These are phyloP conservation scores for Flueggea neowawraea DNA, from an alignment of 441 rosid genomes.

Conservation along the genomic window DNA sequence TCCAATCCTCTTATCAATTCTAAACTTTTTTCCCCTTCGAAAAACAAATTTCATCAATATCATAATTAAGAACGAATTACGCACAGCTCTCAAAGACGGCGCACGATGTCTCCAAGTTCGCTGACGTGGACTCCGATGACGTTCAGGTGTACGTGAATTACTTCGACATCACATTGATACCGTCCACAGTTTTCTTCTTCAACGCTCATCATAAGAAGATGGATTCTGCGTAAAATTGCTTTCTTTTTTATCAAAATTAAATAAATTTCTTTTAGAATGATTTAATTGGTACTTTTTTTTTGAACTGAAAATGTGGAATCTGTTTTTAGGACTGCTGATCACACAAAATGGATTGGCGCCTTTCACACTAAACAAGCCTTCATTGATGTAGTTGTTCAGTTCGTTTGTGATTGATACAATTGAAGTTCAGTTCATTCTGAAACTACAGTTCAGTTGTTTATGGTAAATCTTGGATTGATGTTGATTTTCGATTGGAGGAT, in stretches of 20 bases:
- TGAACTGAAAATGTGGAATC: neutral
- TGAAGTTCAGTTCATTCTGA: too few species aligned
- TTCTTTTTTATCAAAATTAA: neutral
- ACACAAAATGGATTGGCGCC: conserved; percentile 85
- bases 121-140: conserved; percentile 60
- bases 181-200: conserved; percentile 85
- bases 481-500: too few species aligned
- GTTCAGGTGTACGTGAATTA: conserved; percentile 81
- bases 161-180: conserved; percentile 66
- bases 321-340: conserved; percentile 77
- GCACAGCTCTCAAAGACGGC: conserved; percentile 52
- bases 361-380: conserved; percentile 84
- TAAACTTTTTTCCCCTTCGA: neutral
- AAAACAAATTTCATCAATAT: neutral
- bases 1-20: neutral
- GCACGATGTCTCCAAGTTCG: conserved; percentile 54
- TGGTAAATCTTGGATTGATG: too few species aligned
- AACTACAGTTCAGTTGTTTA: too few species aligned
- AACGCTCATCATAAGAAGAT: conserved; percentile 94
- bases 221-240: conserved; percentile 66
- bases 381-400: conserved; percentile 58
- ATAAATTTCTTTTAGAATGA: neutral
- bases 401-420: neutral
- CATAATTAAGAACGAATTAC: neutral
- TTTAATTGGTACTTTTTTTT: neutral